phyloP scores from a whole-genome alignment of 176 grass and related monocot species.

The Dactylis glomerata region DNA sequence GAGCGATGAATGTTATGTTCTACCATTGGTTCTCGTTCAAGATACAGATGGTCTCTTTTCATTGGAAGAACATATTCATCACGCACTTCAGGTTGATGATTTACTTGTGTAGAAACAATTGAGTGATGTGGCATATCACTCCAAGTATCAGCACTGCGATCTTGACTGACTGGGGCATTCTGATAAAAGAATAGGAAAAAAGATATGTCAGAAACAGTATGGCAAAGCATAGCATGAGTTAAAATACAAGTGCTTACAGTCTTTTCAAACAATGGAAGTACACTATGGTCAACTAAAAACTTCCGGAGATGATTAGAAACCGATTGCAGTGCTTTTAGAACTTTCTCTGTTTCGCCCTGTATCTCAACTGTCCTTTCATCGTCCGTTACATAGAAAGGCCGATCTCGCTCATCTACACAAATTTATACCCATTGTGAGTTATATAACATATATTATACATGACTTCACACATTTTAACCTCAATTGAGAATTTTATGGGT shows the following conservation, averaged over 20 bases:
- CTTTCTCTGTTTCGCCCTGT: constrained; percentile 90
- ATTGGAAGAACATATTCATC: constrained; percentile 61
- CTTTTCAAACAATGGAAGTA: constrained; percentile 95
- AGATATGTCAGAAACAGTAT: constrained; percentile 6
- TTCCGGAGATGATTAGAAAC: constrained; percentile 84
- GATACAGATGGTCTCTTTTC: constrained; percentile 61
- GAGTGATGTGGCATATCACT: constrained; percentile 52
- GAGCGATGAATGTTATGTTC: constrained; percentile 64
- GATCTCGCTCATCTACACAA: constrained; percentile 56
- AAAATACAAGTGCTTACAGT: constrained; percentile 56
- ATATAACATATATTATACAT: constrained; percentile 5
- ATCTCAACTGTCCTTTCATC: constrained; percentile 98
- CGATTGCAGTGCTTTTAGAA: constrained; percentile 78
- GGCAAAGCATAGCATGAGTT: background rate
- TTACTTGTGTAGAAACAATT: constrained; percentile 37
- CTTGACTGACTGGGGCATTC: constrained; percentile 56
- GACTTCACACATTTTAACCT: background rate
- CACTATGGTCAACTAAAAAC: constrained; percentile 97
- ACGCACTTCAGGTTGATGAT: constrained; percentile 49
- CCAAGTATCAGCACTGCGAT: constrained; percentile 41
- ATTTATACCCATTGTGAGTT: constrained; percentile 30
- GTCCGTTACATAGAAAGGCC: constrained; percentile 73
- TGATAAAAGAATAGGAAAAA: constrained; percentile 12
- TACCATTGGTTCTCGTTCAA: constrained; percentile 61
- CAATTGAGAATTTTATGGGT: background rate